phyloP scores from a whole-genome alignment of 192 early-diverging fungal genomes.

The Thamnidium elegans region DNA sequence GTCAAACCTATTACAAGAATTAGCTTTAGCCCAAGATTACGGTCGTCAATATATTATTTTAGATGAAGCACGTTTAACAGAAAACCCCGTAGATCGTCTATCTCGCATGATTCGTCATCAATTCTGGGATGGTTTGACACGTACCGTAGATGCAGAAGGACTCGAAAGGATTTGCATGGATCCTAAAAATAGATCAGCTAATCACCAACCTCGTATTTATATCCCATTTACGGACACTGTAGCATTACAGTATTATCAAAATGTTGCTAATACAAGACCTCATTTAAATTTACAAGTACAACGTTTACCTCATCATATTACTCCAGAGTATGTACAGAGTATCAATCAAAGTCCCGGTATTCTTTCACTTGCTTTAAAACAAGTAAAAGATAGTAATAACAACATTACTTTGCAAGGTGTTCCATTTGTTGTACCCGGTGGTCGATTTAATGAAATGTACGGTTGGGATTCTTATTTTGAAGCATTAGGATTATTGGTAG shows the following conservation, averaged over 20 bases:
- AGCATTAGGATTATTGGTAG: conserved; percentile 80
- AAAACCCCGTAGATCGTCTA: conserved; percentile 91
- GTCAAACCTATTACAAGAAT: conserved; percentile 92
- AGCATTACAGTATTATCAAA: conserved; percentile 76
- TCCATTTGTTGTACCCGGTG: conserved; percentile 96
- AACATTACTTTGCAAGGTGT: conserved; percentile 53
- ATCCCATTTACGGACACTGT: conserved; percentile 80
- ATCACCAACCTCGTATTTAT: conserved; percentile 84
- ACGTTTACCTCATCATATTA: conserved; percentile 80
- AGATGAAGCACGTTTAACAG: conserved; percentile 85
- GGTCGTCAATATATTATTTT: conserved; percentile 85
- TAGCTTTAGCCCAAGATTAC: conserved; percentile 86
- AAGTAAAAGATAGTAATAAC: neutral
- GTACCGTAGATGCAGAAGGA: conserved; percentile 78
- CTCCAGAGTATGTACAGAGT: conserved; percentile 85
- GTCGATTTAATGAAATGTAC: conserved; percentile 99
- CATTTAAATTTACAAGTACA: conserved; percentile 78
- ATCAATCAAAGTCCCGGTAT: conserved; percentile 91
- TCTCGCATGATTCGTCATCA: conserved; percentile 85
- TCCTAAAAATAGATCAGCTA: conserved; percentile 80
- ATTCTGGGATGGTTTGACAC: conserved; percentile 95
- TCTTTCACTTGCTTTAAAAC: conserved; percentile 72
- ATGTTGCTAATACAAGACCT: conserved; percentile 61
- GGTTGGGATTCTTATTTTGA: conserved; percentile 99
- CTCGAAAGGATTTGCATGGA: conserved; percentile 89